Conservation (phyloP, 2,329 filamentous ascomycete genomes). For the Ophiostoma ips region DNA sequence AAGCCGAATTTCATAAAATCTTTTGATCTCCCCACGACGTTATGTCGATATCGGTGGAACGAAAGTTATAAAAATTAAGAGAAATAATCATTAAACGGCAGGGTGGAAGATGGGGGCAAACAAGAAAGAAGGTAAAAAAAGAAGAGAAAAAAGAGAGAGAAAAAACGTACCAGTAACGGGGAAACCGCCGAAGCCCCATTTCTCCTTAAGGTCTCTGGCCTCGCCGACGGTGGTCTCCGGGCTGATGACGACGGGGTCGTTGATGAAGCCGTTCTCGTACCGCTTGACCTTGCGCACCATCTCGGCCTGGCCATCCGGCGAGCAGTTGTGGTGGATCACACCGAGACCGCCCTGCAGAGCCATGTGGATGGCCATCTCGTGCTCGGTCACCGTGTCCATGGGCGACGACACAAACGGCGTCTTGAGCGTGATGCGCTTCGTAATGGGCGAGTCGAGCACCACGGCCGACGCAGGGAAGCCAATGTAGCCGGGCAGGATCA, state of each 20-base stretch:
- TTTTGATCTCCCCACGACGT: constrained; percentile 68
- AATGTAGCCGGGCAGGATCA: constrained; percentile 92
- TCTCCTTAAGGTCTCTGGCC: constrained; percentile 84
- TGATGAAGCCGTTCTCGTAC: constrained; percentile 98
- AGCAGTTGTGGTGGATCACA: constrained; percentile 99
- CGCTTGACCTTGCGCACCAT: constrained; percentile 99
- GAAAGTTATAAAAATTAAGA: constrained; percentile 84
- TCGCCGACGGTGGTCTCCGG: constrained; percentile 80
- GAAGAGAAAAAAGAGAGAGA: constrained; percentile 1
- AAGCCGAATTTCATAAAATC: constrained; percentile 15
- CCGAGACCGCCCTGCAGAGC: constrained; percentile 76
- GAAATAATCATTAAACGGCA: constrained; percentile 59
- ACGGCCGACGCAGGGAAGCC: constrained; percentile 91
- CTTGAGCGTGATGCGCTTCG: constrained; percentile 91
- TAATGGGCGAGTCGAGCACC: constrained; percentile 76
- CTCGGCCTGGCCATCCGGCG: constrained; percentile 89
- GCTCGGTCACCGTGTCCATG: constrained; percentile 99
- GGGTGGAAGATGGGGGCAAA: constrained; percentile 19
- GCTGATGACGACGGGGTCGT: constrained; percentile 84
- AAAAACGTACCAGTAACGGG: constrained; percentile 81
- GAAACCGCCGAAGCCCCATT: constrained; percentile 97
- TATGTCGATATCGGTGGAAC: constrained; percentile 94
- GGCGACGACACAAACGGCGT: constrained; percentile 94
- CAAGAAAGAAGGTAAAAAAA: too few relatives aligned
- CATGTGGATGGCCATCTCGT: constrained; percentile 99